Evolutionary conservation across 192 early-diverging fungal genomes (phyloP).

Genomic region (Cetraspora pellucida): DNA sequence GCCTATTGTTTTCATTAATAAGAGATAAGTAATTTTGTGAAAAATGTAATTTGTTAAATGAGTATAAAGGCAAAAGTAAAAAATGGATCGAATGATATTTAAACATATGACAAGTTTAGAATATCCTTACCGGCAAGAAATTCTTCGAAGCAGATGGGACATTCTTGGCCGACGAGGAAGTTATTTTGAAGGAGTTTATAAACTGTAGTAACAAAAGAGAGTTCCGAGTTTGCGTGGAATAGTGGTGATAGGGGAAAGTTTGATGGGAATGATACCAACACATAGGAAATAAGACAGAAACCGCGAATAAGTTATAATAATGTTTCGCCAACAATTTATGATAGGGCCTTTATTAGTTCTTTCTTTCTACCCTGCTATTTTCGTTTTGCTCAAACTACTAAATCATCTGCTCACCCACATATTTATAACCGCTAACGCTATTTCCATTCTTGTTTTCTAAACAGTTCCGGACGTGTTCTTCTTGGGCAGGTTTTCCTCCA

Average conservation of each 20-base stretch:
- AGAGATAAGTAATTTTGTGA: not conserved
- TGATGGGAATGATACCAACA: slow-evolving; percentile 7
- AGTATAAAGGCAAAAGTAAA: too few relatives aligned
- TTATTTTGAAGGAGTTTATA: slow-evolving; percentile 63
- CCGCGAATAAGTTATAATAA: slow-evolving; percentile 11
- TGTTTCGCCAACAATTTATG: slow-evolving; percentile 3
- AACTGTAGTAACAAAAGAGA: slow-evolving; percentile 38
- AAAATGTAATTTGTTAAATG: too few relatives aligned
- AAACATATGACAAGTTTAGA: not conserved
- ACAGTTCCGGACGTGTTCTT: slow-evolving; percentile 66
- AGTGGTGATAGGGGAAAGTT: not conserved
- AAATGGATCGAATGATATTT: not conserved
- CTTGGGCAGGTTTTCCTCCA: slow-evolving; percentile 50
- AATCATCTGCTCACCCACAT: slow-evolving; percentile 58
- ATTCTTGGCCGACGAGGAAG: slow-evolving; percentile 75
- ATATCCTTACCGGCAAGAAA: slow-evolving; percentile 66
- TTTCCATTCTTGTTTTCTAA: slow-evolving; percentile 49
- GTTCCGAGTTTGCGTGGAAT: not conserved
- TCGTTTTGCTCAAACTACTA: slow-evolving; percentile 7
- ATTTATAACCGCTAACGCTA: slow-evolving; percentile 59
- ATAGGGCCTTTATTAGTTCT: slow-evolving; percentile 11
- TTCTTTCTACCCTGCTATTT: slow-evolving; percentile 1
- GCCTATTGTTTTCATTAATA: slow-evolving; percentile 41
- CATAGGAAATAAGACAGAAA: slow-evolving; percentile 11
- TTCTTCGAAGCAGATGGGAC: slow-evolving; percentile 95